Evolutionary conservation across 139 green algal species (phyloP).

Genomic region (Chlorella vulgaris): DNA sequence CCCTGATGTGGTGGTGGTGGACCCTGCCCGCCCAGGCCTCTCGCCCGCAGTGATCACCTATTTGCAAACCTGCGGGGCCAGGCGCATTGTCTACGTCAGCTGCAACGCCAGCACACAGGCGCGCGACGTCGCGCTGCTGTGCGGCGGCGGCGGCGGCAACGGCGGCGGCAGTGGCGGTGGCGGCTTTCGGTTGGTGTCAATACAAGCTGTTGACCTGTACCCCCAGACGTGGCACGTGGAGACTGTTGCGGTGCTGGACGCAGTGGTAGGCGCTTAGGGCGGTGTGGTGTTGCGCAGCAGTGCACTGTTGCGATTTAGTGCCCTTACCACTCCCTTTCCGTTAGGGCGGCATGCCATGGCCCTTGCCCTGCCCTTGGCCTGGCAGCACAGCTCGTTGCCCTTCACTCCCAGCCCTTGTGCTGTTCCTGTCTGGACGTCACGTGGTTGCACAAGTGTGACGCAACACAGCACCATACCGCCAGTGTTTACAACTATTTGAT

Average conservation of each 20-base stretch:
- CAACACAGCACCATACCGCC: too few species aligned
- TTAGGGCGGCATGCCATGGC: too few species aligned
- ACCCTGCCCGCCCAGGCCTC: constrained; percentile 83
- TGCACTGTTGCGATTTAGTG: too few species aligned
- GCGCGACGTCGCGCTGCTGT: constrained; percentile 64
- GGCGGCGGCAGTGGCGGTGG: neutral
- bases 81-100: constrained; percentile 87
- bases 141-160: neutral
- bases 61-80: constrained; percentile 56
- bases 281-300: too few species aligned
- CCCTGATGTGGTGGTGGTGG: constrained; percentile 66
- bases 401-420: neutral
- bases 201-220: constrained; percentile 84
- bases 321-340: too few species aligned
- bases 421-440: neutral
- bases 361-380: too few species aligned
- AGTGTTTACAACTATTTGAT: too few species aligned
- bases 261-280: neutral
- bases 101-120: constrained; percentile 82
- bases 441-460: too few species aligned
- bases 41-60: constrained; percentile 52
- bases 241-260: constrained; percentile 71
- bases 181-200: constrained; percentile 60
- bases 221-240: constrained; percentile 88
- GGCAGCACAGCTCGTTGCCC: too few species aligned